Evolutionary conservation across 495 filamentous ascomycete genomes (phyloP), one percentile per base, ranked within the genome.

Genomic region (Trichoderma erinaceum): DNA sequence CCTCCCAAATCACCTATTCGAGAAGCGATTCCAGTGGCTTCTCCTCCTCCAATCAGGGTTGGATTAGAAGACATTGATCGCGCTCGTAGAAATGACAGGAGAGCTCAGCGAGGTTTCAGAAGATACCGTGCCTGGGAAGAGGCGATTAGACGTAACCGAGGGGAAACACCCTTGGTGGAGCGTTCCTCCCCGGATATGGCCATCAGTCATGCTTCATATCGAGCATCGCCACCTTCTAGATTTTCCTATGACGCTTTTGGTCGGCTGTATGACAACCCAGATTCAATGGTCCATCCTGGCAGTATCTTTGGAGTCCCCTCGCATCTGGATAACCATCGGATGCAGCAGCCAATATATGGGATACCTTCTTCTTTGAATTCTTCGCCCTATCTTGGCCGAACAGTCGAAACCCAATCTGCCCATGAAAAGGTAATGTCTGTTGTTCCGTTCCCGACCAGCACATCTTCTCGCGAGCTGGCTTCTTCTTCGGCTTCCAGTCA

Each of bases 61-160:
- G 63, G 23, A 18, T 18, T n/a, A 23, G 43, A 18, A 50, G n/a
- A 66, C 18, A 29, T 8, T 18, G 65, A 50, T 18, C 65, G 52
- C n/a, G 44, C 25, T 13, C 35, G 15, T 27, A 21, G 25, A 35
- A 41, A 15, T 8, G 44, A 32, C n/a, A 48, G 27, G 43, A 46
- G 44, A 29, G 65, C 38, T 27, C 65, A 48, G 65, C 65, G 65
- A 7, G 65, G 65, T 32, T 66, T 66, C 16, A 66, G 44, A 35
- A 25, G 65, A 48, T 66, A 66, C 41, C 65, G 65, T n/a, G 65
- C 65, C 15, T 66, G 65, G 65, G 65, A 44, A 50, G 65, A 66
- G 16, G 65, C 65, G 41, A 66, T 66, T 18, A 43, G 44, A 50
- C 65, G 65, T 46, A 66, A 50, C 29, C 65, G 65, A 46, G 65